Conservation (phyloP, 305 asterid species). For the Rubia balearica region DNA sequence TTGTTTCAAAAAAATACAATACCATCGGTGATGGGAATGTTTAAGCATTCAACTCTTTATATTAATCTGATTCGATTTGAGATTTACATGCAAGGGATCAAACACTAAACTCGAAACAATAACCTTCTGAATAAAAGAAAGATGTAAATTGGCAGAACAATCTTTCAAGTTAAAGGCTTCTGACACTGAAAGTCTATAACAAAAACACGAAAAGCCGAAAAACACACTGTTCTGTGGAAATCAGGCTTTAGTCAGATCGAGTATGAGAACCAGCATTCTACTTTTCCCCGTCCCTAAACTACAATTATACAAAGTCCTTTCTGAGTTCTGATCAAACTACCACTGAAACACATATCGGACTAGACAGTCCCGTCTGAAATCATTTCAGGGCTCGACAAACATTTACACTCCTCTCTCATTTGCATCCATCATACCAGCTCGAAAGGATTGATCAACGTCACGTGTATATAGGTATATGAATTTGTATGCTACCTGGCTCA, state of each 20-base stretch:
- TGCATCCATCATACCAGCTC: background rate
- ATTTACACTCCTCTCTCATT: background rate
- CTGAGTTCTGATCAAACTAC: constrained; percentile 2
- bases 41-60: too few relatives aligned
- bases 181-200: background rate
- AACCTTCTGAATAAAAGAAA: too few relatives aligned
- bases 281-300: background rate
- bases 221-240: background rate
- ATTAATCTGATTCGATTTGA: too few relatives aligned
- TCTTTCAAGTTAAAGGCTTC: background rate
- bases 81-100: too few relatives aligned
- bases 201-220: too few relatives aligned
- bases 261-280: background rate
- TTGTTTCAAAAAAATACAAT: too few relatives aligned
- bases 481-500: background rate
- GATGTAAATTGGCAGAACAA: too few relatives aligned
- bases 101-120: too few relatives aligned
- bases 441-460: background rate
- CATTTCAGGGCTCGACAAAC: background rate
- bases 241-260: background rate
- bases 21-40: too few relatives aligned
- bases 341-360: background rate
- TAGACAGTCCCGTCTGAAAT: background rate
- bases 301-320: background rate
- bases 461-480: background rate